phyloP scores from a whole-genome alignment of 176 grass and related monocot species.

The Oryza glaberrima region DNA sequence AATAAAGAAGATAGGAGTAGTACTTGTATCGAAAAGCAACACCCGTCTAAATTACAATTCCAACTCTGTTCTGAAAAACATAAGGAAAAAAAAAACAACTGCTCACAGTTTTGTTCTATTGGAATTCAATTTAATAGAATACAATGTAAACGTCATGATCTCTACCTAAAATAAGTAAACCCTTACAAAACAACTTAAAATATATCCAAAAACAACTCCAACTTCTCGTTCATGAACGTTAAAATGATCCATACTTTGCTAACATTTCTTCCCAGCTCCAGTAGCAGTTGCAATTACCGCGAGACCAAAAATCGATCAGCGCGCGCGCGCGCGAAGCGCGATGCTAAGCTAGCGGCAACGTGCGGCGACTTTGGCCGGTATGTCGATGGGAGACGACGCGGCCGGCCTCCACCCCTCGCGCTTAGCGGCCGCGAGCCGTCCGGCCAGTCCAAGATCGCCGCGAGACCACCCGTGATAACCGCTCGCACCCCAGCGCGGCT shows the following conservation, averaged over 20 bases:
- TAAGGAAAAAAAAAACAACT: neutral
- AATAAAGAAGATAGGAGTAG: neutral
- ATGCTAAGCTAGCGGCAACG: neutral
- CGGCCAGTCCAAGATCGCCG: neutral
- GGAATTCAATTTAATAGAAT: neutral
- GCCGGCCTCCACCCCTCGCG: slow-evolving; percentile 16
- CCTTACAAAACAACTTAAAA: neutral
- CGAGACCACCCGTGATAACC: neutral
- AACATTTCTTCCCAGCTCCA: too few species aligned
- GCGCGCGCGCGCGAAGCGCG: neutral
- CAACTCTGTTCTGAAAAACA: neutral
- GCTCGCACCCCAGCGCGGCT: neutral
- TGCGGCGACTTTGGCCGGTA: slow-evolving; percentile 1
- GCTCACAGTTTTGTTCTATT: neutral
- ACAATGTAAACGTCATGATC: neutral
- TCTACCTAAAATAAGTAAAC: too few species aligned
- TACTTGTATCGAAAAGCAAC: neutral
- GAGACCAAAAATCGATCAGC: neutral
- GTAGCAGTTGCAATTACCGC: too few species aligned
- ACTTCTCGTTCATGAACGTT: too few species aligned
- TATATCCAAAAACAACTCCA: too few species aligned
- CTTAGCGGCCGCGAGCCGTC: neutral
- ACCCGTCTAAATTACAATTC: neutral
- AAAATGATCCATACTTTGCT: too few species aligned
- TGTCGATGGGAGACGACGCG: slow-evolving; percentile 35